Conservation (phyloP, 495 filamentous ascomycete species). For the Rostrohypoxylon terebratum region DNA sequence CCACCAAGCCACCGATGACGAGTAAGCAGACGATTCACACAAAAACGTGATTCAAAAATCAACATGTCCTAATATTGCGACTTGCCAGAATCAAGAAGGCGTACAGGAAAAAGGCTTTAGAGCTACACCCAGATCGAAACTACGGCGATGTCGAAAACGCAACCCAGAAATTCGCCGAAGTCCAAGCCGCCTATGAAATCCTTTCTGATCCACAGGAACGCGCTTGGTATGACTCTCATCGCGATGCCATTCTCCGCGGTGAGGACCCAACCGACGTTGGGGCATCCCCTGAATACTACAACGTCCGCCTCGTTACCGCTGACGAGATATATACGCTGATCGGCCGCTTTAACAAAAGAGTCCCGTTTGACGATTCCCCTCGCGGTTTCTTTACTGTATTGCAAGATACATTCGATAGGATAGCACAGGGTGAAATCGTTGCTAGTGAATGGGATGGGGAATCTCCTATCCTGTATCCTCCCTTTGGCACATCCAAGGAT, state of each 20-base stretch:
- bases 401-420: conserved; percentile 76
- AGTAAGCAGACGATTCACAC: conserved; percentile 65
- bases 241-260: conserved; percentile 80
- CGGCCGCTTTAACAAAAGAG: conserved; percentile 77
- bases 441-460: conserved; percentile 76
- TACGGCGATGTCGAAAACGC: conserved; percentile 84
- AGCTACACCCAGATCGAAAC: conserved; percentile 96
- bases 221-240: conserved; percentile 97
- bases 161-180: conserved; percentile 86
- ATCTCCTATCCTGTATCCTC: conserved; percentile 71
- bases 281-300: conserved; percentile 66
- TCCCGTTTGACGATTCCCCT: conserved; percentile 80
- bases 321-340: conserved; percentile 80
- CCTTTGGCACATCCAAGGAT: conserved; percentile 79
- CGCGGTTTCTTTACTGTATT: conserved; percentile 86
- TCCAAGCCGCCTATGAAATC: conserved; percentile 93
- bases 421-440: conserved; percentile 83
- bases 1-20: conserved; percentile 79
- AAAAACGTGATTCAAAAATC: conserved; percentile 7
- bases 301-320: conserved; percentile 77
- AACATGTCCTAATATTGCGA: conserved; percentile 27
- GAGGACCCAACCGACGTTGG: conserved; percentile 60
- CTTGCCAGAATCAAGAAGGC: conserved; percentile 85
- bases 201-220: conserved; percentile 95
- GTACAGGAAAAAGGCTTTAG: conserved; percentile 89